phyloP scores from a whole-genome alignment of 2,329 filamentous ascomycete species.

The Albophoma yamanashiensis region DNA sequence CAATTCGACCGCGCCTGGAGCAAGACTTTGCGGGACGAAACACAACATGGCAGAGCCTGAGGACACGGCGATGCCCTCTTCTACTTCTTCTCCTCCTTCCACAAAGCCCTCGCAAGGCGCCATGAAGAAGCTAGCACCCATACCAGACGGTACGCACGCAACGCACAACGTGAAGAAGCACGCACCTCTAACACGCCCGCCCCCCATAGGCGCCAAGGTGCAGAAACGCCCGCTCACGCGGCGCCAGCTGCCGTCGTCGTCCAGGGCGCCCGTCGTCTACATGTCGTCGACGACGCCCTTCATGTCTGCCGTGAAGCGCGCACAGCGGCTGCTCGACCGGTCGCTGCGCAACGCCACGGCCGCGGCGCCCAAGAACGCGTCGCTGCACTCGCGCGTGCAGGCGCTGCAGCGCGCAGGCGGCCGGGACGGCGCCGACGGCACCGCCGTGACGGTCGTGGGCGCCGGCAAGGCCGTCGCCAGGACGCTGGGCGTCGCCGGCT shows the following conservation, averaged over 20 bases:
- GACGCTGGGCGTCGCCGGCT: conserved; percentile 49
- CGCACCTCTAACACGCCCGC: neutral
- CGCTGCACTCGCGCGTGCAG: conserved; percentile 34
- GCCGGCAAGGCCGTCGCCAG: conserved; percentile 58
- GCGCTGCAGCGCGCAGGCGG: conserved; percentile 21
- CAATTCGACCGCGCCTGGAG: neutral
- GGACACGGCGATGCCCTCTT: neutral
- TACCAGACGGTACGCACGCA: conserved; percentile 19
- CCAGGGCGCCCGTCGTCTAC: conserved; percentile 45
- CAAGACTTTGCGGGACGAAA: neutral
- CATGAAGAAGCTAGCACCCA: conserved; percentile 20
- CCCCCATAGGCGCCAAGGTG: conserved; percentile 39
- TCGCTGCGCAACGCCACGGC: conserved; percentile 27
- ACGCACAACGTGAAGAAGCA: neutral
- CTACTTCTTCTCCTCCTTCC: neutral
- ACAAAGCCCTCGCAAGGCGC: neutral
- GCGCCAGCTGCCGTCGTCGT: conserved; percentile 28
- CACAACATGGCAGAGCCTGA: neutral
- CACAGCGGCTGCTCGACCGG: conserved; percentile 50
- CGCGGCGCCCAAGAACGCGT: conserved; percentile 36
- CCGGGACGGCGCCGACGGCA: conserved; percentile 13
- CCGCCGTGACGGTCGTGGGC: conserved; percentile 46
- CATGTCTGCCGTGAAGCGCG: conserved; percentile 55
- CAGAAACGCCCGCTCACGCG: conserved; percentile 36
- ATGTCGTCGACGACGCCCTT: conserved; percentile 55